These are phyloP conservation scores for Nemania serpens DNA, from an alignment of 2,329 filamentous ascomycete species.

Conservation along the genomic window DNA sequence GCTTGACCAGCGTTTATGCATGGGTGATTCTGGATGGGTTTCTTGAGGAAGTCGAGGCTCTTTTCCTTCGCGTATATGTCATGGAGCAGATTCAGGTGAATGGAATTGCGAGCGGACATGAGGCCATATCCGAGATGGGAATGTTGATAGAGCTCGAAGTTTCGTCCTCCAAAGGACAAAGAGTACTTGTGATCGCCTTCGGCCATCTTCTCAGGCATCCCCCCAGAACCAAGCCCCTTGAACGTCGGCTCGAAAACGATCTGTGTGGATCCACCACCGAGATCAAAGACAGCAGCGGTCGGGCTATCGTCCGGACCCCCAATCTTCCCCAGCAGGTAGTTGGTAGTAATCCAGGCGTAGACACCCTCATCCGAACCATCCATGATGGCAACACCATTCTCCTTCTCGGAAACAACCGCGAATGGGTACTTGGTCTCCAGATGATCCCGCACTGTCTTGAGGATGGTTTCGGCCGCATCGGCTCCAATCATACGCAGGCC, in stretches of 20 bases:
- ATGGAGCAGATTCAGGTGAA: constrained; percentile 77
- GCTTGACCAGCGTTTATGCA: constrained; percentile 81
- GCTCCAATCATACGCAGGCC: constrained; percentile 85
- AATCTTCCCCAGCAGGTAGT: constrained; percentile 98
- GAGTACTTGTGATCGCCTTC: constrained; percentile 96
- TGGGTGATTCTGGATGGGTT: constrained; percentile 49
- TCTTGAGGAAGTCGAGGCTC: constrained; percentile 47
- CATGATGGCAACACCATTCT: constrained; percentile 94
- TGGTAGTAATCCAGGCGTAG: constrained; percentile 98
- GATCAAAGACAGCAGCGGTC: constrained; percentile 93
- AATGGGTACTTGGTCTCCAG: constrained; percentile 92
- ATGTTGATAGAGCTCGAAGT: constrained; percentile 96
- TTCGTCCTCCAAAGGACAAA: constrained; percentile 84
- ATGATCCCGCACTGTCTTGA: constrained; percentile 80
- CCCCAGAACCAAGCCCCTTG: constrained; percentile 70
- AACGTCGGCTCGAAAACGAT: constrained; percentile 98
- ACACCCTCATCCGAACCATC: constrained; percentile 96
- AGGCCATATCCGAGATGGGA: constrained; percentile 96
- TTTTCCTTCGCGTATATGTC: constrained; percentile 67
- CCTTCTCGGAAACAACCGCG: constrained; percentile 83
- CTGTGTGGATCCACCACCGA: constrained; percentile 95
- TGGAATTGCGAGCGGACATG: constrained; percentile 89
- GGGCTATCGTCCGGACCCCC: constrained; percentile 87
- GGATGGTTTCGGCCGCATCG: constrained; percentile 80
- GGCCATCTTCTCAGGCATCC: constrained; percentile 82